These are phyloP conservation scores for Oryza brachyantha DNA, from an alignment of 176 grass and related monocot genomes.

Conservation along the genomic window DNA sequence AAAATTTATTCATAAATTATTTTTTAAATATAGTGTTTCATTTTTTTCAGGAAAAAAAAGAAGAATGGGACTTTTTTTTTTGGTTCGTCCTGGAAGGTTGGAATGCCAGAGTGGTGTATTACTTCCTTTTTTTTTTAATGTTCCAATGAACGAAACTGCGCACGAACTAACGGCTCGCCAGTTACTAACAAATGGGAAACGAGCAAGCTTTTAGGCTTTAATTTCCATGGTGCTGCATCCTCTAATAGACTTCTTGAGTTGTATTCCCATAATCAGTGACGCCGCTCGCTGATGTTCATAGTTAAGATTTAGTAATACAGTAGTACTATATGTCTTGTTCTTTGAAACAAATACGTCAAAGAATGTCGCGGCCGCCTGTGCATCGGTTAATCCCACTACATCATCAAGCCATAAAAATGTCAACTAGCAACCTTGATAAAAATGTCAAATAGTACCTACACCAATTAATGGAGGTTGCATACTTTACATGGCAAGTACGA, in stretches of 20 bases:
- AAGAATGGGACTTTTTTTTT: too few relatives aligned
- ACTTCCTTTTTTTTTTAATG: background rate
- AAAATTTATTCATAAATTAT: too few relatives aligned
- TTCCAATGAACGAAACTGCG: background rate
- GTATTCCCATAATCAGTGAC: background rate
- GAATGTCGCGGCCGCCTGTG: background rate
- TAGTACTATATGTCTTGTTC: too few relatives aligned
- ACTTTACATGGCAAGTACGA: background rate
- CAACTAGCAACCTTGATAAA: background rate
- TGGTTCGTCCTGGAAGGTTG: too few relatives aligned
- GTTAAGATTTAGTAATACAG: too few relatives aligned
- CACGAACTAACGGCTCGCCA: too few relatives aligned
- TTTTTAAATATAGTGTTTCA: too few relatives aligned
- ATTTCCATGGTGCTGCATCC: background rate
- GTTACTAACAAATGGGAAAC: too few relatives aligned
- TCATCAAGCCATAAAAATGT: background rate
- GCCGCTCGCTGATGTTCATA: background rate
- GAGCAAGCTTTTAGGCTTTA: background rate
- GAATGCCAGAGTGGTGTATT: too few relatives aligned
- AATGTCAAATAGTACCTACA: background rate
- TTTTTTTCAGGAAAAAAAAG: too few relatives aligned
- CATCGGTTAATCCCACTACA: background rate
- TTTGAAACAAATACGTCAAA: background rate
- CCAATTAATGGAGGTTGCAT: too few relatives aligned
- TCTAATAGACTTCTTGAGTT: background rate